These are phyloP conservation scores for Rhododendron mucronatum DNA, from an alignment of 148 eudicot species.

Conservation along the genomic window DNA sequence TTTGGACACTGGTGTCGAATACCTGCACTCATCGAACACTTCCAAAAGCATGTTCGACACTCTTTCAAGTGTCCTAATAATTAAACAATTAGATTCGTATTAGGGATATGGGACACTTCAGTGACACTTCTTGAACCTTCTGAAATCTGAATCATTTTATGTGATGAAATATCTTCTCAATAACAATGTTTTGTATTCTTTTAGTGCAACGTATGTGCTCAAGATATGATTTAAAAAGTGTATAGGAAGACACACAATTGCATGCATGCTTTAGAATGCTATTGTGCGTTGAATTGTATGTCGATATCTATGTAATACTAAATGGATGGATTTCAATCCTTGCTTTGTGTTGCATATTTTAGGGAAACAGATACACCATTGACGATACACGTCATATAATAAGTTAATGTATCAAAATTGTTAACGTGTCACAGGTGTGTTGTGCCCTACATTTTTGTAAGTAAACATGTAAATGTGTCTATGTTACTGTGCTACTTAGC, in stretches of 20 bases:
- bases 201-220: neutral
- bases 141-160: neutral
- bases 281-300: neutral
- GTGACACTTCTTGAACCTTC: neutral
- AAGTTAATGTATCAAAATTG: neutral
- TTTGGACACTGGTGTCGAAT: neutral
- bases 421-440: neutral
- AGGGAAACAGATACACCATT: neutral
- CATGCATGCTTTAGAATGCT: neutral
- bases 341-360: neutral
- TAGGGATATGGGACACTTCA: neutral
- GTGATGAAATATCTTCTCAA: neutral
- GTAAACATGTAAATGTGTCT: neutral
- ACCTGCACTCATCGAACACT: neutral
- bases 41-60: neutral
- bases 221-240: neutral
- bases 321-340: neutral
- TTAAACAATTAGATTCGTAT: neutral
- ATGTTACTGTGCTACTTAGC: neutral
- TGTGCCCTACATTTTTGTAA: neutral
- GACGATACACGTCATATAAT: neutral
- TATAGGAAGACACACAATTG: neutral
- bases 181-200: neutral
- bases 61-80: neutral
- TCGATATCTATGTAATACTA: neutral